Evolutionary conservation across 192 early-diverging fungal genomes (phyloP), one percentile per base, ranked within the genome.

Genomic region (Mortierella claussenii): DNA sequence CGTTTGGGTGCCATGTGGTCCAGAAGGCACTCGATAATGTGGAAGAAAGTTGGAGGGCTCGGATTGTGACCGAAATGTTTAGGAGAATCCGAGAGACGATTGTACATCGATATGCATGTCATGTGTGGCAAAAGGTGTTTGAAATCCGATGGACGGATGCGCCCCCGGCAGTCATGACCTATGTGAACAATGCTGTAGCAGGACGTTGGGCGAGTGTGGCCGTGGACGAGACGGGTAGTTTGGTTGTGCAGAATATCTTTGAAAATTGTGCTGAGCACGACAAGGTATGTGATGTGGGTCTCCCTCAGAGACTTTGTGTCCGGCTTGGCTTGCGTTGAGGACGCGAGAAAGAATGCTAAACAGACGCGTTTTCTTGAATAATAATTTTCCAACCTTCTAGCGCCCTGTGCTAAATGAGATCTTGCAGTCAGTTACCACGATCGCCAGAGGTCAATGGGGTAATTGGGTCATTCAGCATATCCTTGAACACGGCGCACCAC

Each of bases 391-490:
- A 0, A 47, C 20, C 10, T 33, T 44, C 26, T 56, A 85, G 83
- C 61, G 81, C 2, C 87, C 85, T 9, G 87, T 91, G 36, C 44
- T 93, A 28, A 69, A 83, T 23, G 91, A 93, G 56, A 83, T 93
- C 12, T 65, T 91, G 15, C 79, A 80, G 10, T 75, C 83, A 15
- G 87, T 88, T 21, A 83, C 84, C 9, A 81, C 84, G 15, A 89
- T 93, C 52, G 84, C 91, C 17, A 87, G 86, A 71, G 88, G 91
- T 13, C 91, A 93, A 68, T 93, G 91, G 91, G 91, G 91, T 17
- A 93, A 93, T 71, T 93, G 91, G 91, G 91, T 93, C 4, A 90
- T 91, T 47, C 91, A 93, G 52, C 91, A 93, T 63, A 76, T 93
- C 2, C 79, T 93, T 7, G 91, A 93, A 59, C 86, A 93, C 52